Evolutionary conservation across 2,329 filamentous ascomycete species (phyloP).

Genomic region (Claviceps fusiformis): DNA sequence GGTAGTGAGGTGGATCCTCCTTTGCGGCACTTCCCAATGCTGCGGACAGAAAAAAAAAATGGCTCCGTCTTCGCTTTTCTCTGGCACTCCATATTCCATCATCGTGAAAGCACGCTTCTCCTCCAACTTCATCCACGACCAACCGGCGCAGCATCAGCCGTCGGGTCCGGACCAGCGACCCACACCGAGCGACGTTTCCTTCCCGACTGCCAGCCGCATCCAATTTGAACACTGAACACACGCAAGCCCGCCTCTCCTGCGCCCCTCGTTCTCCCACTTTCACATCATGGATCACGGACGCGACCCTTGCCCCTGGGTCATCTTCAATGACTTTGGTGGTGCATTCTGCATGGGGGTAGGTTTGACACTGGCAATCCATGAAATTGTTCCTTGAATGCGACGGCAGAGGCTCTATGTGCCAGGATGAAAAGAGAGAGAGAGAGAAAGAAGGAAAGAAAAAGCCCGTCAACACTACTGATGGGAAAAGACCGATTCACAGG

Average conservation of each 20-base stretch:
- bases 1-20: background rate
- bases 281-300: conserved; percentile 76
- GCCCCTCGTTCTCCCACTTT: background rate
- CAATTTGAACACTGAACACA: background rate
- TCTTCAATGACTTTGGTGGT: conserved; percentile 93
- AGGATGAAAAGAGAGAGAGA: background rate
- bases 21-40: background rate
- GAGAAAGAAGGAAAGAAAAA: background rate
- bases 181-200: background rate
- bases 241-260: background rate
- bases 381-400: background rate
- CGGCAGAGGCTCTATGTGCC: background rate
- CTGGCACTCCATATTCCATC: background rate
- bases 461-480: background rate
- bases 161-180: background rate
- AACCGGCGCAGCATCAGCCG: conserved; percentile 1
- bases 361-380: conserved; percentile 5
- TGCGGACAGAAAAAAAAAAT: background rate
- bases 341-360: conserved; percentile 93
- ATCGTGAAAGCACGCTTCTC: background rate
- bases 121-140: background rate
- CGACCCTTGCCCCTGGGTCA: conserved; percentile 94
- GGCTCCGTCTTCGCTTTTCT: background rate
- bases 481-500: background rate
- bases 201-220: background rate